Conservation (phyloP, 495 filamentous ascomycete genomes). For the Penicillium flavigenum region DNA sequence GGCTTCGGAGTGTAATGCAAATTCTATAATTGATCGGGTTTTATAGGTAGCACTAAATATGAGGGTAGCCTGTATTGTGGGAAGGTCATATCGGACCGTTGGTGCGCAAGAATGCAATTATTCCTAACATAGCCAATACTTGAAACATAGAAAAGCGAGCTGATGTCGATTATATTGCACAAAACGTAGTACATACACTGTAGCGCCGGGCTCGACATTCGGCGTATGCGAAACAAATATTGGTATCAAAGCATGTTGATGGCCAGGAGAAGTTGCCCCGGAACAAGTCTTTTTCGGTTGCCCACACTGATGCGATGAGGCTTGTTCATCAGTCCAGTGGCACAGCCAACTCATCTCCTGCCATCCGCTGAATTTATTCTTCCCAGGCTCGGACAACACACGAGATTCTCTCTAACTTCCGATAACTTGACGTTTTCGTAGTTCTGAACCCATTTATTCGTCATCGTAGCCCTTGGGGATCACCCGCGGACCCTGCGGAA, state of each 20-base stretch:
- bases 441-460: slow-evolving; percentile 31
- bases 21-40: neutral
- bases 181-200: slow-evolving; percentile 36
- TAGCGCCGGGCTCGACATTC: slow-evolving; percentile 22
- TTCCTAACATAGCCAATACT: neutral
- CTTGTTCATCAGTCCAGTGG: slow-evolving; percentile 16
- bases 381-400: slow-evolving; percentile 6
- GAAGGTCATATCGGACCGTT: neutral
- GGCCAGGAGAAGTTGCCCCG: slow-evolving; percentile 6
- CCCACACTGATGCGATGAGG: slow-evolving; percentile 3
- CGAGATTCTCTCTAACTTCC: slow-evolving; percentile 9
- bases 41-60: neutral
- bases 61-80: neutral
- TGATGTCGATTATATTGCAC: slow-evolving; percentile 28
- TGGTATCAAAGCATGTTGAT: slow-evolving; percentile 34
- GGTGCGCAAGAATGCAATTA: neutral
- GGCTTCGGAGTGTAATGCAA: neutral
- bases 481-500: slow-evolving; percentile 71
- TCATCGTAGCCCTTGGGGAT: slow-evolving; percentile 79
- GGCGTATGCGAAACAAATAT: slow-evolving; percentile 24
- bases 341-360: slow-evolving; percentile 16
- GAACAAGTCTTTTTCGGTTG: slow-evolving; percentile 5
- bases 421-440: slow-evolving; percentile 7
- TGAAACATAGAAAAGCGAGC: slow-evolving; percentile 25
- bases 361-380: slow-evolving; percentile 13